Evolutionary conservation across 306 rosid species (phyloP), one percentile per base, ranked within the genome.

Genomic region (Carpinus viminea): DNA sequence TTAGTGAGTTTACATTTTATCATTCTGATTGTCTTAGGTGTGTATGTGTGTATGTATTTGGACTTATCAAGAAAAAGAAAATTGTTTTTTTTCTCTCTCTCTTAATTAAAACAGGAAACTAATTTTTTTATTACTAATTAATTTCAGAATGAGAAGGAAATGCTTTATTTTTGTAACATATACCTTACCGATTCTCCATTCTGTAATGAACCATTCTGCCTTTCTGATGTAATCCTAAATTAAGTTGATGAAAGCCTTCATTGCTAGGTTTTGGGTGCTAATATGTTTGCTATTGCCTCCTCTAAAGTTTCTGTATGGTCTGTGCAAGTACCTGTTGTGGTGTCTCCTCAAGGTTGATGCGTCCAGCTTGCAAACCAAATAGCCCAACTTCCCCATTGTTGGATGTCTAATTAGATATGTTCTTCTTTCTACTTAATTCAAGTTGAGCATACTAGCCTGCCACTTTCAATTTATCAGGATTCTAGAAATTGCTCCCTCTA

Each of bases 1-100:
- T 74, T 50, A 41, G 1, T 31, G 54, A 18, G 59, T 56, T 79
- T 62, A 79, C 72, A 78, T 15, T 76, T 50, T 48, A 34, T 70
- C 70, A 56, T 60, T 48, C 74, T 24, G 72, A 10, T 77, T 73
- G 47, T 18, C 75, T 71, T 24, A 52, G 2, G 20, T 52, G 15
- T 57, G 34, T 70, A 36, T 1, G 28, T 38, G 71, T 66, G 26
- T 4, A 8, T 66, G 72, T 18, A 21, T n/a, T 4, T 66, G 45
- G 11, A 31, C 68, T 28, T 62, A 62, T 15, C 45, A 62, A 12
- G 68, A 17, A 13, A 62, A 4, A n/a, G 5, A 5, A 31, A 61
- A 4, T 26, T 31, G 5, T 66, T 9, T 38, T 38, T 36, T 57
- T 62, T 62, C 6, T 57, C 8, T 7, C 48, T n/a, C 48, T 66